These are phyloP conservation scores for Dorcoceras hygrometricum DNA, from an alignment of 257 asterid genomes.

Conservation along the genomic window DNA sequence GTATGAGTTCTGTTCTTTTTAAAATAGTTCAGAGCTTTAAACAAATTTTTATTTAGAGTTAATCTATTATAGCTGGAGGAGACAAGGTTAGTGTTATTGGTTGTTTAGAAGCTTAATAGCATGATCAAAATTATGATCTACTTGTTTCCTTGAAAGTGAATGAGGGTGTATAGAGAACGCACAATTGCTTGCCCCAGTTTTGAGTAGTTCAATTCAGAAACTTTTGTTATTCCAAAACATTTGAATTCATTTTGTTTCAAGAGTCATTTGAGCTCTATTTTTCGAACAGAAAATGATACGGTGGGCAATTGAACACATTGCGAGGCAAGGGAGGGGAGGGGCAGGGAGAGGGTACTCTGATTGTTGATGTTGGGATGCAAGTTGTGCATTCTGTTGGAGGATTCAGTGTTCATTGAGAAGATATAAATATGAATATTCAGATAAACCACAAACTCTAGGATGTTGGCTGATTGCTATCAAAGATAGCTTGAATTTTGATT, in stretches of 20 bases:
- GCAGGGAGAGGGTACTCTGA: no score
- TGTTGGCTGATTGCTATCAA: neutral
- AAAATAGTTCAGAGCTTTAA: neutral
- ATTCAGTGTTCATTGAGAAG: neutral
- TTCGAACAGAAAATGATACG: neutral
- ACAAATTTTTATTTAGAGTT: neutral
- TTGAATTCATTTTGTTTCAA: neutral
- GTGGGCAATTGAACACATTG: no score
- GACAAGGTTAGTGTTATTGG: neutral
- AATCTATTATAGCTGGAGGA: neutral
- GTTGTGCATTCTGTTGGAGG: conserved; percentile 5
- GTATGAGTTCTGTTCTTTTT: neutral
- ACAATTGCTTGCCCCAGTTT: no score
- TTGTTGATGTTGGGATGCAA: neutral
- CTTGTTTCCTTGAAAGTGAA: neutral
- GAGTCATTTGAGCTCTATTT: neutral
- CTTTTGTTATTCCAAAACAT: neutral
- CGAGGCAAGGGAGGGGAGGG: no score
- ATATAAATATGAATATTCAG: neutral
- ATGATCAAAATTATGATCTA: neutral
- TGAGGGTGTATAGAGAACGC: neutral
- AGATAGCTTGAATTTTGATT: neutral
- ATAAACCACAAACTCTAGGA: neutral
- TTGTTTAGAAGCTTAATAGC: neutral
- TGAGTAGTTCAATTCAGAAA: neutral